Evolutionary conservation across 2,329 filamentous ascomycete genomes (phyloP), one percentile per base, ranked within the genome.

Genomic region (Metarhizium brunneum): DNA sequence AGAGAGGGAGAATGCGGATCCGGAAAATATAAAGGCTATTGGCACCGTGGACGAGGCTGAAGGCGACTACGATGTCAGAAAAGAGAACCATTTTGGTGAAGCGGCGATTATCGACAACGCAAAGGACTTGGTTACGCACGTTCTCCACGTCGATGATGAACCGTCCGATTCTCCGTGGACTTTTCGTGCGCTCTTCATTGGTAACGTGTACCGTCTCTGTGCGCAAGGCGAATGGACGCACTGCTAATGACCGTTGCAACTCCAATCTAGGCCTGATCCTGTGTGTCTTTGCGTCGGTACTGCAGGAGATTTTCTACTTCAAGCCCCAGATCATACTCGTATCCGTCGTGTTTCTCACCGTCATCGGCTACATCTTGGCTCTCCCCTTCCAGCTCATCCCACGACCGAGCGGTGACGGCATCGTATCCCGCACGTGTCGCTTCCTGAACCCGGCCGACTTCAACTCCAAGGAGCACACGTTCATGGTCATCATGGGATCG

Each of bases 401-500:
- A 0, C 57, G 58, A 14, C 56, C 30, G 14, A 57, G 57, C 2
- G 47, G 47, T 4, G 16, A 43, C 36, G 47, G 47, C 35, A 30
- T 42, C 13, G 53, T 59, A 35, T 60, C 60, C 5, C 60, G 52
- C 20, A 53, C 55, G 8, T 51, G 49, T 42, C 36, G 49, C n/a
- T 45, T 55, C 70, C 67, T 79, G 14, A 80, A 80, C 61, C 76
- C 78, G 0, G 76, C 76, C 0, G 73, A 71, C 1, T 81, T 82
- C 65, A 77, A 74, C 59, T 74, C 74, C 62, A 82, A 81, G 65
- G 79, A 82, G 64, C 79, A 82, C 65, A 74, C 80, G 69, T 66
- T 83, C 50, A 78, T 82, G 57, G 74, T 76, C 32, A 75, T 79
- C 62, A 79, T 80, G 75, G 78, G 82, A 42, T 81, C 61, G 69